Base-by-base conservation (phyloP, 202 grass and related monocot species). In the Schoenoplectus tabernaemontani region DNA sequence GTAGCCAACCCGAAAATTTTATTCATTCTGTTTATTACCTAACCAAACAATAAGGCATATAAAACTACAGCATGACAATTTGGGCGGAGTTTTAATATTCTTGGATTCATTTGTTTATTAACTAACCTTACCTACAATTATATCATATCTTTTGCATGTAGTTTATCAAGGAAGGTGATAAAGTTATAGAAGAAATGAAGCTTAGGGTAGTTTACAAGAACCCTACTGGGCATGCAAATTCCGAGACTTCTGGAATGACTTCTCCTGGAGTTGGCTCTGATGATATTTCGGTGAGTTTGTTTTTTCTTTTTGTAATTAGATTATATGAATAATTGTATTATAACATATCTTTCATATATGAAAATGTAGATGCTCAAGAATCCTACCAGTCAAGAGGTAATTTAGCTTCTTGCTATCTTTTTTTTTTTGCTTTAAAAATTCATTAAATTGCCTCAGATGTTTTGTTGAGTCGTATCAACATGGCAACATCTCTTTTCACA, bases 101-200 rank as follows among this genome's bases (percentile, higher is more conserved):
- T 54, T 78, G 24, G 36, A 24, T 61, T 28, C 6, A 46, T 79
- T 81, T 81, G 19, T 51, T 81, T 32, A 62, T 37, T 47, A 30
- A 34, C n/a, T 66, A 44, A 30, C 72, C 13, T 62, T 10, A 65
- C 15, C 59, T 57, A 61, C 65, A 46, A 2, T 38, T 62, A 48
- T 22, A 22, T 73, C 23, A 59, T 84, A 57, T 63, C n/a, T 92
- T 48, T 58, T 79, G 22, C 13, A 38, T 64, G 53, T 71, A 97
- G 95, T 98, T 98, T 73, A 94, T 88, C 83, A 98, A 98, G 86
- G 95, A 92, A 9, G 81, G 64, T 9, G 88, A 94, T 67, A 98
- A 90, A 82, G 78, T 90, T 81, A 92, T 98, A 4, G 91, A 98
- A 57, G 95, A 98, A 80, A 86, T 98, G 87, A 98, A 98, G 83